Evolutionary conservation across 345 rosid genomes (phyloP).

Genomic region (Eutrema japonicum): DNA sequence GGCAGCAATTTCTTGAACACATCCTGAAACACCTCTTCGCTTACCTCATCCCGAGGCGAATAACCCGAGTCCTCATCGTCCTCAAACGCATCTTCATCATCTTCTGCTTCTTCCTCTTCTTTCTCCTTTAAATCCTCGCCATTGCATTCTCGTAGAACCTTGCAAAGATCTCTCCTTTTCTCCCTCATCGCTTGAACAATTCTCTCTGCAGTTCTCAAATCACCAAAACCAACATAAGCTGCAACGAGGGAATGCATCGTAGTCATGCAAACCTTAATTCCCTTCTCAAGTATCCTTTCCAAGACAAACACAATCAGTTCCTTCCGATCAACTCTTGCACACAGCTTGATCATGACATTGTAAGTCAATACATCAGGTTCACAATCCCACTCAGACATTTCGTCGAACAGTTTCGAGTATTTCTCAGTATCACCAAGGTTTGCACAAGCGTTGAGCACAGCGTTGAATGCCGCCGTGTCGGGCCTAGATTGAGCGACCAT

Average conservation of each 20-base stretch:
- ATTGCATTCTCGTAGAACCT: conserved; percentile 64
- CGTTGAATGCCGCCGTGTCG: conserved; percentile 82
- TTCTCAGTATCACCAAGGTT: conserved; percentile 65
- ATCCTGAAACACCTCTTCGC: conserved; percentile 26
- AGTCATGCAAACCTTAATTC: conserved; percentile 67
- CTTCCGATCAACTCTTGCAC: conserved; percentile 71
- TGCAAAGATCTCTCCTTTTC: conserved; percentile 80
- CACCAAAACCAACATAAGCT: conserved; percentile 91
- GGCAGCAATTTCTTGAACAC: conserved; percentile 76
- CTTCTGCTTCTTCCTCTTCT: conserved; percentile 47
- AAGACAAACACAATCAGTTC: conserved; percentile 77
- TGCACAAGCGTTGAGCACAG: conserved; percentile 84
- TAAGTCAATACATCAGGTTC: conserved; percentile 78
- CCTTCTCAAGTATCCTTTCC: conserved; percentile 66
- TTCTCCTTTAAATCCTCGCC: conserved; percentile 49
- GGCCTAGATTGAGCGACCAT: conserved; percentile 67
- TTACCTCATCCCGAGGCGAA: conserved; percentile 30
- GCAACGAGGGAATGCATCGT: conserved; percentile 87
- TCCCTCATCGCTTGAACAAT: conserved; percentile 92
- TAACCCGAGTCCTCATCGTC: conserved; percentile 28
- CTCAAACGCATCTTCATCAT: conserved; percentile 33
- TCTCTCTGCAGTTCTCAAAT: conserved; percentile 70
- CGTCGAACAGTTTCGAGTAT: conserved; percentile 68
- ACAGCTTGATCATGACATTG: conserved; percentile 83
- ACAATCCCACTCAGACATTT: conserved; percentile 65